These are phyloP conservation scores for Setomelanomma holmii DNA, from an alignment of 2,329 filamentous ascomycete species.

Conservation along the genomic window DNA sequence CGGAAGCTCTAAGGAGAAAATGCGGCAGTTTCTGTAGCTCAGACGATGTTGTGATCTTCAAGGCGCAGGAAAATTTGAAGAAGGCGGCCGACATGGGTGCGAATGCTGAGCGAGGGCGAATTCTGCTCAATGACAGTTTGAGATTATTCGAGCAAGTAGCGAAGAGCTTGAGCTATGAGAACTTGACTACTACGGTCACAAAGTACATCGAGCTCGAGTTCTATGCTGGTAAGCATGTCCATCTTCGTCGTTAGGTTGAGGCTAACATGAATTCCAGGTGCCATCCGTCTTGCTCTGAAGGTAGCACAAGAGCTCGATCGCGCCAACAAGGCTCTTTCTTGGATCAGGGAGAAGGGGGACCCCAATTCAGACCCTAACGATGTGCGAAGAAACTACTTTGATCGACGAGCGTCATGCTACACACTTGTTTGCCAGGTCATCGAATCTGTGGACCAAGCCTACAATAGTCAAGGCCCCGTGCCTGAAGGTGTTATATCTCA, in stretches of 20 bases:
- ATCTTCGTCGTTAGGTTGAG: background rate
- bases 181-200: constrained; percentile 77
- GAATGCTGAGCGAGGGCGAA: constrained; percentile 78
- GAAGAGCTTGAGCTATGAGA: constrained; percentile 78
- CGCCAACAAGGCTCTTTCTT: constrained; percentile 82
- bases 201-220: constrained; percentile 86
- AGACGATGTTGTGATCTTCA: constrained; percentile 98
- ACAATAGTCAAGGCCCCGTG: constrained; percentile 71
- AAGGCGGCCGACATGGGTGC: constrained; percentile 79
- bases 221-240: constrained; percentile 69
- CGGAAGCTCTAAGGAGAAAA: constrained; percentile 87
- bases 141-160: constrained; percentile 89
- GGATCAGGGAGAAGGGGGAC: constrained; percentile 85
- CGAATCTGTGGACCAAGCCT: constrained; percentile 75
- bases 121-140: constrained; percentile 86
- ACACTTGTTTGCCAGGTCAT: constrained; percentile 86
- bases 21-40: constrained; percentile 98
- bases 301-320: constrained; percentile 87
- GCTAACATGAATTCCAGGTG: constrained; percentile 54
- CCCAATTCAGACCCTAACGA: constrained; percentile 72
- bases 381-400: constrained; percentile 70
- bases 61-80: constrained; percentile 93
- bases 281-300: constrained; percentile 83
- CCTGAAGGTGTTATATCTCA: constrained; percentile 80
- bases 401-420: constrained; percentile 80